Evolutionary conservation across 140 eudicot species (phyloP).

Genomic region (Flaveria floridana): DNA sequence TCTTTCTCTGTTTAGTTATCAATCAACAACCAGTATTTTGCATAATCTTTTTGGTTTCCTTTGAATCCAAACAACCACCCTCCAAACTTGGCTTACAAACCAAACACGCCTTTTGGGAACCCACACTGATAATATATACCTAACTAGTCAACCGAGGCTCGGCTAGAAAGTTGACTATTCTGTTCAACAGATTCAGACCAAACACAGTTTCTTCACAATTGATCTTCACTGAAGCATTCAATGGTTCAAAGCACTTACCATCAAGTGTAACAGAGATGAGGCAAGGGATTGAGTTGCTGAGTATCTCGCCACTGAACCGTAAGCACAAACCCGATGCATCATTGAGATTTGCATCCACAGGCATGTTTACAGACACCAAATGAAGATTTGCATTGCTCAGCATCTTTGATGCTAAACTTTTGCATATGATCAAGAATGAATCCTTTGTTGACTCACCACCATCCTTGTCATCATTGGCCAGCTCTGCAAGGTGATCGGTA

Average conservation of each 20-base stretch:
- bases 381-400: slow-evolving; percentile 72
- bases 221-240: slow-evolving; percentile 65
- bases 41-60: background rate
- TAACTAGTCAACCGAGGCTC: slow-evolving; percentile 42
- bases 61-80: slow-evolving; percentile 1
- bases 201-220: slow-evolving; percentile 98
- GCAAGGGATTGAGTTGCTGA: slow-evolving; percentile 73
- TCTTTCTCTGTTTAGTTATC: slow-evolving; percentile 3
- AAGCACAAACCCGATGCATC: slow-evolving; percentile 82
- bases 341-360: slow-evolving; percentile 67
- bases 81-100: background rate
- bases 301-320: slow-evolving; percentile 73
- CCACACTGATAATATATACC: background rate
- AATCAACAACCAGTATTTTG: slow-evolving; percentile 2
- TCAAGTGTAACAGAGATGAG: slow-evolving; percentile 64
- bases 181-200: slow-evolving; percentile 87
- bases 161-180: slow-evolving; percentile 72
- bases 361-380: slow-evolving; percentile 86
- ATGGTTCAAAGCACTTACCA: slow-evolving; percentile 82
- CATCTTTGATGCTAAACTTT: slow-evolving; percentile 76
- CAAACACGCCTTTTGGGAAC: slow-evolving; percentile 18
- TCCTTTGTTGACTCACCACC: slow-evolving; percentile 44
- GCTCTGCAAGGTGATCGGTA: slow-evolving; percentile 60
- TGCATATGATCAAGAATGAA: slow-evolving; percentile 60
- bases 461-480: slow-evolving; percentile 43